A percentile compares a stretch with the other conserved stretches of the same genome.
Evolutionary conservation across 257 asterid species (phyloP).

Genomic region (Solanum sejunctum): DNA sequence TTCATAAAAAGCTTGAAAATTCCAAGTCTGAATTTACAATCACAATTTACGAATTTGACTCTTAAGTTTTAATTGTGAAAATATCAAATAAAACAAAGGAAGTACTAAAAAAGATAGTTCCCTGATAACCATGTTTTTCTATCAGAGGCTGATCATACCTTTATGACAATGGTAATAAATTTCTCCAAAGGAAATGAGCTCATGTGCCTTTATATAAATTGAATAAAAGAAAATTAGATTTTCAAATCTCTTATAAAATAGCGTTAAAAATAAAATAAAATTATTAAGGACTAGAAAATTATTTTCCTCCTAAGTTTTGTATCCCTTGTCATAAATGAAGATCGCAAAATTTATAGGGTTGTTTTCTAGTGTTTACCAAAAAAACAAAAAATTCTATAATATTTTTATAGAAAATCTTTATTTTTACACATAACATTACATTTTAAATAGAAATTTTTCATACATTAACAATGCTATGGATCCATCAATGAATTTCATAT

Average conservation of each 20-base stretch:
- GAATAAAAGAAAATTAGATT: no score
- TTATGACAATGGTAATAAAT: background rate
- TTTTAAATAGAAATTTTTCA: background rate
- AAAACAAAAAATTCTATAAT: background rate
- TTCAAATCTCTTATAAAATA: no score
- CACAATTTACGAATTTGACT: no score
- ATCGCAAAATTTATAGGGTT: no score
- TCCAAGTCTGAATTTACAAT: no score
- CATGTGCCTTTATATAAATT: no score
- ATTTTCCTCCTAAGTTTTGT: no score
- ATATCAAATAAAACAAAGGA: no score
- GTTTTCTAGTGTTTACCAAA: background rate
- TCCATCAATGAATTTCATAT: background rate
- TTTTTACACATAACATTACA: background rate
- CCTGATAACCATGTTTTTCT: background rate
- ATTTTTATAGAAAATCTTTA: background rate
- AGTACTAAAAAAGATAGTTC: background rate
- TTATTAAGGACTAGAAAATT: background rate
- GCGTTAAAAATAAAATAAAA: no score
- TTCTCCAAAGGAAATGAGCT: background rate
- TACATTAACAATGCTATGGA: background rate
- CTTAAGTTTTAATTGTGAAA: no score
- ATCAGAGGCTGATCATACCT: background rate
- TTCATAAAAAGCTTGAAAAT: no score
- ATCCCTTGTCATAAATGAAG: background rate